Evolutionary conservation across 163 green algal genomes (phyloP).

Genomic region (Smithsoniella earleae): DNA sequence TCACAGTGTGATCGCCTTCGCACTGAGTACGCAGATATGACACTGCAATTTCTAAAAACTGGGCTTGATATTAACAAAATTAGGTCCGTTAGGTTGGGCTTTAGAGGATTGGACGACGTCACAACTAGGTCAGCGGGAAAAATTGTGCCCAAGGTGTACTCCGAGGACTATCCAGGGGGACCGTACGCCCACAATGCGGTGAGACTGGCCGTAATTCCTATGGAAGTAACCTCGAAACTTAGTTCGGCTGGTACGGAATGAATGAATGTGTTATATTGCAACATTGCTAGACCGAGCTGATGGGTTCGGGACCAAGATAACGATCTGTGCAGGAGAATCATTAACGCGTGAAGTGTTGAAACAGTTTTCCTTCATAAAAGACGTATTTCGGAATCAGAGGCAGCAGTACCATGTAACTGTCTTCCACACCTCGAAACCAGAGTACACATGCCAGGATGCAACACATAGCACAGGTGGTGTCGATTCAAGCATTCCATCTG

Average conservation of each 20-base stretch:
- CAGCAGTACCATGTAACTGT: not conserved
- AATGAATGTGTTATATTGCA: no score
- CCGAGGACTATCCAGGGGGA: not conserved
- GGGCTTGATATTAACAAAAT: not conserved
- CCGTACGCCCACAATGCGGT: not conserved
- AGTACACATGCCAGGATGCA: conserved; percentile 18
- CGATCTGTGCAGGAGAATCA: conserved; percentile 6
- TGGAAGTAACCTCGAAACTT: not conserved
- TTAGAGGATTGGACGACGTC: not conserved
- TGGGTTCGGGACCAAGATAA: no score
- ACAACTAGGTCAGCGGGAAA: not conserved
- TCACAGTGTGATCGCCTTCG: not conserved
- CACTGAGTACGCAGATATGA: not conserved
- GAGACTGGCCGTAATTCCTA: not conserved
- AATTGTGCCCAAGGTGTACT: not conserved
- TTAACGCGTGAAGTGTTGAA: conserved; percentile 22
- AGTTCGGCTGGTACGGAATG: not conserved
- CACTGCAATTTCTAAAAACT: not conserved
- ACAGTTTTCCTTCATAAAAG: conserved; percentile 15
- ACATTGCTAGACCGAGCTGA: no score
- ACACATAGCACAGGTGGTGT: conserved; percentile 15
- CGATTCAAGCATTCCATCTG: not conserved
- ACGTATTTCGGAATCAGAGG: conserved; percentile 15
- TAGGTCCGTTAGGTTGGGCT: not conserved
- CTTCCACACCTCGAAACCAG: conserved; percentile 18